These are phyloP conservation scores for Dryas alaskensis DNA, from an alignment of 306 rosid genomes.

Conservation along the genomic window DNA sequence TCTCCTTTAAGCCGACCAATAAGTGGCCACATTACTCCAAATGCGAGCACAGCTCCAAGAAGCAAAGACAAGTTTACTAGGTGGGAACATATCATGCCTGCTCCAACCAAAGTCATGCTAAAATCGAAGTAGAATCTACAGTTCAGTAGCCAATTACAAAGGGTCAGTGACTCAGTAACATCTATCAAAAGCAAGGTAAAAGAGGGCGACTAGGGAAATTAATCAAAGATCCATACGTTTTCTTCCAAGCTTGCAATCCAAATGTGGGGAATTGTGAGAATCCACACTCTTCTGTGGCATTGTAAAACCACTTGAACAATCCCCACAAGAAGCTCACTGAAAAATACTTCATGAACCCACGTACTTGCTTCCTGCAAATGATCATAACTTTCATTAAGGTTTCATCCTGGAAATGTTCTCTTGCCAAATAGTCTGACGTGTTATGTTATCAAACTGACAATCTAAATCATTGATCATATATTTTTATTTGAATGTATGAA, in stretches of 20 bases:
- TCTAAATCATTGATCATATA: too few species aligned
- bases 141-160: not conserved
- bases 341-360: constrained; percentile 77
- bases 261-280: constrained; percentile 86
- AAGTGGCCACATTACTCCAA: constrained; percentile 86
- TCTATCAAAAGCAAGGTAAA: not conserved
- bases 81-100: constrained; percentile 97
- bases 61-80: constrained; percentile 80
- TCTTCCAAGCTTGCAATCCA: constrained; percentile 88
- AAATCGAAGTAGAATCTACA: constrained; percentile 89
- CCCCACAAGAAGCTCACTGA: constrained; percentile 87
- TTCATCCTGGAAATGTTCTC: not conserved
- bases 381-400: not conserved
- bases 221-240: constrained; percentile 43
- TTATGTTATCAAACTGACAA: too few species aligned
- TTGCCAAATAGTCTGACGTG: too few species aligned
- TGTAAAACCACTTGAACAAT: constrained; percentile 86
- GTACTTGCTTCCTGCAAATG: constrained; percentile 70
- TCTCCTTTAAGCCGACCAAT: constrained; percentile 54
- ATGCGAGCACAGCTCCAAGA: constrained; percentile 80
- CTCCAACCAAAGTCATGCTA: constrained; percentile 74
- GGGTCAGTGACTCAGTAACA: not conserved
- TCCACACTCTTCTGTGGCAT: constrained; percentile 73
- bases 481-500: too few species aligned
- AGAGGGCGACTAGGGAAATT: not conserved